Evolutionary conservation across 805 yeast species (phyloP), one percentile per base, ranked within the genome.

Genomic region (Yamadazyma sp.): DNA sequence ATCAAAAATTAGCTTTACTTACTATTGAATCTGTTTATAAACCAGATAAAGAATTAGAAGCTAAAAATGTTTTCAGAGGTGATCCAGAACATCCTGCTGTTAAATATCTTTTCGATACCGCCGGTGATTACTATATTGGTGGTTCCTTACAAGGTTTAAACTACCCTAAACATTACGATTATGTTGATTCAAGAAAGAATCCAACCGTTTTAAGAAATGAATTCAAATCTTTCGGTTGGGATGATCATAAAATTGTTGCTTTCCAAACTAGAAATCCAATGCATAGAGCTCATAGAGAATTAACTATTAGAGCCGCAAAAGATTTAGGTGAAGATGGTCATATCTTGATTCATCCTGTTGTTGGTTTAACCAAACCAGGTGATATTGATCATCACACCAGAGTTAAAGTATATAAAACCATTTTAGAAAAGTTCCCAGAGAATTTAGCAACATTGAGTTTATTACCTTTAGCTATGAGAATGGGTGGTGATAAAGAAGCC

Each of bases 401-500:
- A 68, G 97, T 89, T 38, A 84, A 93, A 52, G 98, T 89, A 10
- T 89, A 89, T 70, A 84, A 86, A 65, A 94, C 91, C 50, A 80
- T 89, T 50, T 76, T 91, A 63, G 86, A 89, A 65, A 83, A 91
- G 55, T 89, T 86, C 65, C 98, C 97, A 34, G 84, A 81, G 45
- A 96, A 96, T 36, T 82, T 89, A 77, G 97, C 97, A 11, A 79
- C 85, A 46, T 70, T 89, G 43, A 82, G 96, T 7, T 69, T 89
- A 45, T 73, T 89, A 50, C 98, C 98, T 9, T 72, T 89, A 55
- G 98, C 98, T 25, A 89, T 89, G 98, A 82, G 98, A 74, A 89
- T 89, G 98, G 97, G 93, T 38, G 98, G 98, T 62, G 97, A 91
- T 62, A 80, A 95, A 60, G 98, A 89, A 68, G 98, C 98, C 15